Conservation (phyloP, 2,329 filamentous ascomycete species). For the Xylariaceae sp. region DNA sequence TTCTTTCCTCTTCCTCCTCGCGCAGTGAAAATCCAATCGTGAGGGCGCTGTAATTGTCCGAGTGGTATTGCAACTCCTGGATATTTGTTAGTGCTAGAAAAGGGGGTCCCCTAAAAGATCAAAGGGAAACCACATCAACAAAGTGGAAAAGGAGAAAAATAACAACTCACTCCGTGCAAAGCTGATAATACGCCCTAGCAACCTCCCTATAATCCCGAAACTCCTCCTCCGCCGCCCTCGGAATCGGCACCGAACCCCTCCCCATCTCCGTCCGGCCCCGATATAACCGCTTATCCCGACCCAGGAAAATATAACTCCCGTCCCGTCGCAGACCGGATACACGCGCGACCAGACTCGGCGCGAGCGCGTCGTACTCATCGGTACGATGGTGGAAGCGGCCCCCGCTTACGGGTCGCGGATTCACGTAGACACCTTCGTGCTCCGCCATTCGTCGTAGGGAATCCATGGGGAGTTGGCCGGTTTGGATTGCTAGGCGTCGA, state of each 20-base stretch:
- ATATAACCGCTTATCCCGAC: background rate
- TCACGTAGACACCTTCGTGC: constrained; percentile 5
- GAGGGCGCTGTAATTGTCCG: too few relatives aligned
- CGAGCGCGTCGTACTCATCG: background rate
- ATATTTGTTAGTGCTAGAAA: too few relatives aligned
- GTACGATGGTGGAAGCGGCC: background rate
- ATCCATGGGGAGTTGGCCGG: background rate
- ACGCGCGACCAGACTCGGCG: constrained; percentile 1
- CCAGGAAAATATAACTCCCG: constrained; percentile 10
- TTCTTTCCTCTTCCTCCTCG: background rate
- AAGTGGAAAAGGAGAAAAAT: background rate
- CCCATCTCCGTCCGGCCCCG: background rate
- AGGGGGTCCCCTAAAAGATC: too few relatives aligned
- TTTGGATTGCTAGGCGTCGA: background rate
- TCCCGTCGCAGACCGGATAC: background rate
- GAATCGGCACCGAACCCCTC: background rate
- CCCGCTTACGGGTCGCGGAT: background rate
- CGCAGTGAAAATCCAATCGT: too few relatives aligned
- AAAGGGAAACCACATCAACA: too few relatives aligned
- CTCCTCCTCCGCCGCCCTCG: background rate
- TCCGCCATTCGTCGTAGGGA: background rate
- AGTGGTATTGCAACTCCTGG: too few relatives aligned
- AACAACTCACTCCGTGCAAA: background rate
- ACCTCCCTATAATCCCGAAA: background rate
- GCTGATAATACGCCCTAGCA: constrained; percentile 1